Evolutionary conservation across 1,139 yeast genomes (phyloP).

Genomic region (Citeromyces siamensis): DNA sequence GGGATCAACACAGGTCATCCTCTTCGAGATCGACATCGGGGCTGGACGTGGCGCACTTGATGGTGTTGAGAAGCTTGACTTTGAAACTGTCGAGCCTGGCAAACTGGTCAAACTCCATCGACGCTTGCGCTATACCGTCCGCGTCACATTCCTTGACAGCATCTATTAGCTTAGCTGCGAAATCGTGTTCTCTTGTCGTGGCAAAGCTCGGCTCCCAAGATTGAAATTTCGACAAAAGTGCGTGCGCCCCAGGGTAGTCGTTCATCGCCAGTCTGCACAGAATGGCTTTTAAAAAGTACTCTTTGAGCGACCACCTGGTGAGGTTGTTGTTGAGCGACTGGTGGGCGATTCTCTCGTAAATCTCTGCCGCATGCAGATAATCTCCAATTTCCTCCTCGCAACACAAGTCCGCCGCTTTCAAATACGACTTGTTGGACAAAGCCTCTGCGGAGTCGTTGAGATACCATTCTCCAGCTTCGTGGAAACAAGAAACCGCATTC

Average conservation of each 20-base stretch:
- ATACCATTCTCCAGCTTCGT: conserved; percentile 95
- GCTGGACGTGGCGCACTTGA: conserved; percentile 48
- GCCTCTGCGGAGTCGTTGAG: conserved; percentile 91
- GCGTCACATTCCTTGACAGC: conserved; percentile 73
- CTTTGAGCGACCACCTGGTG: conserved; percentile 88
- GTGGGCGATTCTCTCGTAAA: conserved; percentile 68
- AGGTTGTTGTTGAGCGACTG: conserved; percentile 64
- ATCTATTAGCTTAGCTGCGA: conserved; percentile 52
- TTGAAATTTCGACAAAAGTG: conserved; percentile 49
- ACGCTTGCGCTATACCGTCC: conserved; percentile 61
- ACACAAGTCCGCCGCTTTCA: conserved; percentile 83
- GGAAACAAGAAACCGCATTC: conserved; percentile 69
- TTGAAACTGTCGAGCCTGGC: conserved; percentile 86
- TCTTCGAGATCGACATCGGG: conserved; percentile 22
- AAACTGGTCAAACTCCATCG: conserved; percentile 80
- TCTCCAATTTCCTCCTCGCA: conserved; percentile 52
- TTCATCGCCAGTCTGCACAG: conserved; percentile 73
- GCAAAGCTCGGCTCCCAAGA: conserved; percentile 73
- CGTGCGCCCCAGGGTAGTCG: conserved; percentile 78
- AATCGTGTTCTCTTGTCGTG: conserved; percentile 65
- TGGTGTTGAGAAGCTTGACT: conserved; percentile 73
- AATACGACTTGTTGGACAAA: conserved; percentile 73
- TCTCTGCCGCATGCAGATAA: conserved; percentile 61
- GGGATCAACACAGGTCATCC: conserved; percentile 19
- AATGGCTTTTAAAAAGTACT: conserved; percentile 75